These are phyloP conservation scores for Boletus subparvulus DNA, from an alignment of 768 basidiomycete genomes.

Conservation along the genomic window DNA sequence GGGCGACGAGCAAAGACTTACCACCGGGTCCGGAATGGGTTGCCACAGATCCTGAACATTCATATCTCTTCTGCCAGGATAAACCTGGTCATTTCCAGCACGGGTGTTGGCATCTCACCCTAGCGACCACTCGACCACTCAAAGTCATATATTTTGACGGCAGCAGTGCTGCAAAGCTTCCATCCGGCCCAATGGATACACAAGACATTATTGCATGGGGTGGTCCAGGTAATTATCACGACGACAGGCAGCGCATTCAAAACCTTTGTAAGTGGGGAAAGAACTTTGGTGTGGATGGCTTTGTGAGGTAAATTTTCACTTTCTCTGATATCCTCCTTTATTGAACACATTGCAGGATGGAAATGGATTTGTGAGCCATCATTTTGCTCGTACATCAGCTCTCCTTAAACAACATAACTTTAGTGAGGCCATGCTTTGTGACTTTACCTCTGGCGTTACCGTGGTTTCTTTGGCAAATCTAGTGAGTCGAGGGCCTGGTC, in stretches of 20 bases:
- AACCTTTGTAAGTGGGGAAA: conserved; percentile 47
- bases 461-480: conserved; percentile 23
- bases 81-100: neutral
- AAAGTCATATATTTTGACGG: conserved; percentile 55
- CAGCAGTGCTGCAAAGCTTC: conserved; percentile 45
- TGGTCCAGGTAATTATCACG: conserved; percentile 9
- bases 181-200: conserved; percentile 41
- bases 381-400: neutral
- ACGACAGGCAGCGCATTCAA: conserved; percentile 38
- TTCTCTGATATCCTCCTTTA: neutral
- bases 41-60: conserved; percentile 37
- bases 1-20: conserved; percentile 13
- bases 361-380: conserved; percentile 33
- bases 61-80: conserved; percentile 37
- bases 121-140: conserved; percentile 31
- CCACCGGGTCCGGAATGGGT: conserved; percentile 35
- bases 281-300: conserved; percentile 43
- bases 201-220: conserved; percentile 52
- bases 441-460: conserved; percentile 31
- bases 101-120: conserved; percentile 19
- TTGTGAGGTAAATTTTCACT: conserved; percentile 36
- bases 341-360: conserved; percentile 21
- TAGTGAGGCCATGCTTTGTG: conserved; percentile 40
- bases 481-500: too few species aligned
- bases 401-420: neutral